Base-by-base conservation (phyloP, 441 rosid genomes). In the Populus trichocarpa region DNA sequence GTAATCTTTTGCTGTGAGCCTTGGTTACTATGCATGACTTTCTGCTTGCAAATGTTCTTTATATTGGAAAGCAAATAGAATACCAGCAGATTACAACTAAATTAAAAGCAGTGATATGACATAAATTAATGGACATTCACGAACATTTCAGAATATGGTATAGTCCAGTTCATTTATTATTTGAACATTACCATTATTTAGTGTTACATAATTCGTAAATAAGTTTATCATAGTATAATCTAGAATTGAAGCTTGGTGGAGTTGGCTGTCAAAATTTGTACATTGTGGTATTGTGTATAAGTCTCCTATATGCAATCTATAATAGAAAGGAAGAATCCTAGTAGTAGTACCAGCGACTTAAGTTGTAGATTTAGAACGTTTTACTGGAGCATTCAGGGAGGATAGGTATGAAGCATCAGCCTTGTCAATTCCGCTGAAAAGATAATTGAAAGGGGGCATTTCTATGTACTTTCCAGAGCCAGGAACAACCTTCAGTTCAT, bases 351-450 rank as follows among this genome's bases (percentile, higher is more conserved):
- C 82, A 14, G 70, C n/a, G 10, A 67, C 70, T 72, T 77, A 84
- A 63, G 83, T 46, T 33, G 85, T 25, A 64, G 89, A 80, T 75
- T 72, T 83, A 76, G 20, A 79, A 79, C 93, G 92, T 75, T 91
- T 89, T 25, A 92, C 96, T 2, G 97, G 99, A 79, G 97, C 95
- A 77, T 79, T 85, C 66, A 93, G 91, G 75, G 95, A 92, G 12
- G 91, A 86, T 32, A 91, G 85, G 81, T 94, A 94, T 18, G 75
- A 82, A 71, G 91, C 92, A 79, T 94, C 97, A 59, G 87, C 86
- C 82, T 88, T 91, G 84, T 91, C 97, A 42, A 89, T 81, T 42
- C 99, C 97, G 35, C 79, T 81, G 81, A 91, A 96, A 78, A 96
- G 97, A 83, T 91, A 89, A 83, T 88, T 81, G 81, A 82, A 96